A percentile compares a stretch with the other conserved stretches of the same genome.
Conservation (phyloP, 2,329 filamentous ascomycete species). For the Zymoseptoria tritici region DNA sequence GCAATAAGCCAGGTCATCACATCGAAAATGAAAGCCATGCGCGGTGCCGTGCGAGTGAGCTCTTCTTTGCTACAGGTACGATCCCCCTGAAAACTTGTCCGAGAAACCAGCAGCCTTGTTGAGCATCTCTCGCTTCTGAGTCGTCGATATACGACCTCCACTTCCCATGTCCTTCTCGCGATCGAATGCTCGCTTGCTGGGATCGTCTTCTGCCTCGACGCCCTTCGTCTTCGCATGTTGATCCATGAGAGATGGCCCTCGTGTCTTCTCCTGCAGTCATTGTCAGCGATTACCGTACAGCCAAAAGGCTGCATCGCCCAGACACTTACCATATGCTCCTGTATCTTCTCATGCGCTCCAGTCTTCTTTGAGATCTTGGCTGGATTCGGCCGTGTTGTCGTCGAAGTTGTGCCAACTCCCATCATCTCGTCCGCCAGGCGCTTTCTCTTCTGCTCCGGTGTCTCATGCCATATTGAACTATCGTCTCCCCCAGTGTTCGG, state of each 20-base stretch:
- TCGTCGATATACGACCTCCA: slow-evolving; percentile 57
- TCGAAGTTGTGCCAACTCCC: slow-evolving; percentile 51
- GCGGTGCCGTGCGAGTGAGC: background rate
- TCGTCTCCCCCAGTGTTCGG: slow-evolving; percentile 32
- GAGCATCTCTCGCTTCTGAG: slow-evolving; percentile 71
- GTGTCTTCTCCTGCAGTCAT: slow-evolving; percentile 33
- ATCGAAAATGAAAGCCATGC: background rate
- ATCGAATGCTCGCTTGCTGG: slow-evolving; percentile 82
- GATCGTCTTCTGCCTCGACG: slow-evolving; percentile 68
- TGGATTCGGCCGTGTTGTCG: slow-evolving; percentile 13
- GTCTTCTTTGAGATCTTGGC: slow-evolving; percentile 13
- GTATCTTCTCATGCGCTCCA: slow-evolving; percentile 36
- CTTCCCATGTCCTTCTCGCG: slow-evolving; percentile 88
- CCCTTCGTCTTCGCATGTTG: slow-evolving; percentile 39
- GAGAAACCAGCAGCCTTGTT: slow-evolving; percentile 75
- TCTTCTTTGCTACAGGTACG: slow-evolving; percentile 44
- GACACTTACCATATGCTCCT: slow-evolving; percentile 51
- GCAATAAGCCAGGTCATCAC: too few relatives aligned
- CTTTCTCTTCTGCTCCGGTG: slow-evolving; percentile 76
- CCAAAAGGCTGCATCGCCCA: background rate
- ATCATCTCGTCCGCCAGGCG: slow-evolving; percentile 75
- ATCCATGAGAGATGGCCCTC: slow-evolving; percentile 40
- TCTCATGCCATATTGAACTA: slow-evolving; percentile 77
- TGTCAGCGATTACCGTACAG: slow-evolving; percentile 6
- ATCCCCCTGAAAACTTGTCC: slow-evolving; percentile 70